Base-by-base conservation (phyloP, 805 yeast species). In the Candida berthetii region DNA sequence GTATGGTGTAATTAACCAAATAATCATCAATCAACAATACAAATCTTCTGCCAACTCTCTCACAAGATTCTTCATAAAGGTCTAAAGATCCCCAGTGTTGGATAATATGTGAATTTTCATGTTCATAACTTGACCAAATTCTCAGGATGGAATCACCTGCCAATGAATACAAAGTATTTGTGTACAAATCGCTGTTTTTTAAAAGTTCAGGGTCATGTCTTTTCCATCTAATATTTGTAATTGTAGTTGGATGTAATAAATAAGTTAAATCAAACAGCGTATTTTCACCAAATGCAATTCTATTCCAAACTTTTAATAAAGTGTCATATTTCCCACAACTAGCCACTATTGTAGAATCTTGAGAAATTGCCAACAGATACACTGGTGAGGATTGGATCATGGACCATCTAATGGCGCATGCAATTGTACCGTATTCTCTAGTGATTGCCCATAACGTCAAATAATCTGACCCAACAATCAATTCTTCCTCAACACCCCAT, bases 261-360 rank as follows among this genome's bases (percentile, higher is more conserved):
- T 84, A 81, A 0, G 78, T 64, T 46, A 87, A 64, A 50, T 84
- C 93, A 56, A 87, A 88, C 22, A 71, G 69, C 7, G 81, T 71
- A 32, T 78, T 72, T 29, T 76, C 78, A 22, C 73, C 88, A 53
- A 80, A 85, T 7, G 83, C 74, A 7, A 79, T 68, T 39, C 96
- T 66, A 41, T 80, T 71, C 96, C 96, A 90, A 2, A 87, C 68
- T 54, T 86, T 87, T 24, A 86, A 79, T 13, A 84, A 65, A 29
- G 69, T 68, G 57, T 87, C 96, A 55, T 72, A 76, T 33, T 65
- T 66, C 0, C 85, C 80, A 31, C 75, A 70, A 38, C 82, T 72
- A 8, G 89, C 84, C 17, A 89, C 76, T 35, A 80, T 68, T 39
- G 73, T 72, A 0, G 88, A 76, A 48, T 85, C 84, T n/a, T 76